Evolutionary conservation across 352 stramenopile species (phyloP), one percentile per base, ranked within the genome.

Genomic region (Lagenidium giganteum): DNA sequence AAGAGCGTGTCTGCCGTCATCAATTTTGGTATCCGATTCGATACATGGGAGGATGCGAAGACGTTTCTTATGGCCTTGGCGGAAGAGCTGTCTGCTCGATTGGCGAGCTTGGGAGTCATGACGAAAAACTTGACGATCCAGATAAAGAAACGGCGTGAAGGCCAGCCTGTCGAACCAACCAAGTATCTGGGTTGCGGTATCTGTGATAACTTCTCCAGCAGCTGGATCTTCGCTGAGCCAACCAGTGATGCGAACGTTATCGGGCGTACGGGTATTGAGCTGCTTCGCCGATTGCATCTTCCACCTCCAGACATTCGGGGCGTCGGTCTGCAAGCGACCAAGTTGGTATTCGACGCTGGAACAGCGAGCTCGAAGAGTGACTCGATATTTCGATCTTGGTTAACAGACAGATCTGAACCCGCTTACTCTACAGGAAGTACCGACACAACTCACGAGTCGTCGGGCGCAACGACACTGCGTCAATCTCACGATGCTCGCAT

Each of bases 1-100:
- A 96, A 96, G 56, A 95, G 82, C 33, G 79, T 97, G 4, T 94
- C 84, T 11, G 85, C 89, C 2, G 83, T 97, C n/a, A 73, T 96
- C 8, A 96, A 95, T 57, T 97, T 94, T 51, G 89, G 89, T 1
- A 92, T 97, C 39, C 79, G 89, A 0, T 95, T 96, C 28, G 66
- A 90, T n/a, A 72, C 60, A 20, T 80, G 71, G 57, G 47, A 78
- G 24, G 69, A 88, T 21, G 67, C 82, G n/a, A 83, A 78, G 1
- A 61, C 72, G 13, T 97, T 97, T 36, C 54, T 97, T 25, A 65
- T 67, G 40, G 74, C 82, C 14, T 43, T 97, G 11, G 72, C 74
- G 0, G 72, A 85, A 14, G 88, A 96, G 42, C 41, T 96, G 13
- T 67, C 62, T 4, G 54, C 51, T 1, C 72, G 86, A 5, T 62